Percentiles rank a stretch among this genome's conserved stretches.
These are phyloP conservation scores for Acarospora socialis DNA, from an alignment of 2,329 filamentous ascomycete species.

Conservation along the genomic window DNA sequence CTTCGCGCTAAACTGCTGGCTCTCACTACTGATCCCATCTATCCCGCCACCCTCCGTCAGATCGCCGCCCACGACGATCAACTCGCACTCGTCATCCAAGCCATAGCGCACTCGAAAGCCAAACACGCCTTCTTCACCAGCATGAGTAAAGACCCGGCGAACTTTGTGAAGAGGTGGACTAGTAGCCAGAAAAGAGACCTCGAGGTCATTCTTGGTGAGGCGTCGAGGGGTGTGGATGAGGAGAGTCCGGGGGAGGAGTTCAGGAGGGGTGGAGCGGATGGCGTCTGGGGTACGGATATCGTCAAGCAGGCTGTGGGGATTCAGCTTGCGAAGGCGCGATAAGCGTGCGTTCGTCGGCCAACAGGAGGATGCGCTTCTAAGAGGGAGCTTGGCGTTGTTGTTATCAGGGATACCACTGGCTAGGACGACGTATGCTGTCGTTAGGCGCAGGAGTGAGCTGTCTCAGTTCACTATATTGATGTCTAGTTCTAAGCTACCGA, in stretches of 20 bases:
- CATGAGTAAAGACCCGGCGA: constrained; percentile 65
- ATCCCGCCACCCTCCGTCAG: constrained; percentile 58
- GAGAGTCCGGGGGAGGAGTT: constrained; percentile 37
- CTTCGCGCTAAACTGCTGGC: constrained; percentile 52
- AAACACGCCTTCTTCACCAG: constrained; percentile 79
- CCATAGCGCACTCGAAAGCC: constrained; percentile 69
- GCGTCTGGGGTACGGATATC: constrained; percentile 48
- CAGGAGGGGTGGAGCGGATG: constrained; percentile 36
- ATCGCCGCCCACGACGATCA: constrained; percentile 72
- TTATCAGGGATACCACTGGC: too few species aligned
- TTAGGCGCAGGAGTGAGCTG: too few species aligned
- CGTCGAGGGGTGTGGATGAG: constrained; percentile 43
- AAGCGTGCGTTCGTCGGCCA: too few species aligned
- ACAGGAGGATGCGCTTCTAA: too few species aligned
- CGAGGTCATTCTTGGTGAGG: constrained; percentile 75
- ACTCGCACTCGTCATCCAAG: constrained; percentile 68
- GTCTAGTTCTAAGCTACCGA: too few species aligned
- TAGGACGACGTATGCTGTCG: too few species aligned
- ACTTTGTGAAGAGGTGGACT: constrained; percentile 76
- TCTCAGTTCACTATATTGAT: too few species aligned
- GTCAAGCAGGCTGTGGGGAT: constrained; percentile 49
- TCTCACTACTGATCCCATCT: constrained; percentile 54
- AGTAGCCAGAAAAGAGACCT: constrained; percentile 83
- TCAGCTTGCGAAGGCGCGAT: constrained; percentile 41
- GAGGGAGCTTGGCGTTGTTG: too few species aligned